These are phyloP conservation scores for Brasenia schreberi DNA, from an alignment of 164 flowering plant species.

Conservation along the genomic window DNA sequence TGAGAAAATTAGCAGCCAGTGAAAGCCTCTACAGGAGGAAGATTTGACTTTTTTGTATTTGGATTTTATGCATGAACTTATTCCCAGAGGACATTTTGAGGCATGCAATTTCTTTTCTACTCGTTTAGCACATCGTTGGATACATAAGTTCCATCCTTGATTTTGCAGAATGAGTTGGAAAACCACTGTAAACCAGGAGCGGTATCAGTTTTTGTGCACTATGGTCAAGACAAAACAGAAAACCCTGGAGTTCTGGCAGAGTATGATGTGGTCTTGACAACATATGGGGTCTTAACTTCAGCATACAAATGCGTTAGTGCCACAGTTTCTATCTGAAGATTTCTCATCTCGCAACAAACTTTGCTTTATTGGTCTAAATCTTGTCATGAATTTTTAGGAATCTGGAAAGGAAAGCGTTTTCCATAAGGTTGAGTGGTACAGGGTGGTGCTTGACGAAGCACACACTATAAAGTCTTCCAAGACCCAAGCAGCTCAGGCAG, in stretches of 20 bases:
- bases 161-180: conserved; percentile 73
- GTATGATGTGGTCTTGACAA: conserved; percentile 72
- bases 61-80: no score
- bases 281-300: conserved; percentile 56
- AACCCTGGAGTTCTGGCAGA: conserved; percentile 34
- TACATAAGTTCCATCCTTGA: no score
- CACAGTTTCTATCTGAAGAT: no score
- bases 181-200: conserved; percentile 47
- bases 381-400: conserved; percentile 29
- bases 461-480: conserved; percentile 60
- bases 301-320: conserved; percentile 42
- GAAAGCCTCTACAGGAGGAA: no score
- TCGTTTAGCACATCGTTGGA: no score
- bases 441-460: conserved; percentile 85
- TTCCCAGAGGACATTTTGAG: no score
- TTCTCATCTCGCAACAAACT: no score
- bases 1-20: no score
- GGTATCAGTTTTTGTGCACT: conserved; percentile 52
- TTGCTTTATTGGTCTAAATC: no score
- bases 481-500: conserved; percentile 51
- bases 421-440: conserved; percentile 52
- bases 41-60: no score
- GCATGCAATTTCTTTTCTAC: no score
- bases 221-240: conserved; percentile 49
- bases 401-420: conserved; percentile 36